phyloP scores from a whole-genome alignment of 2,329 filamentous ascomycete genomes.

The Aspergillus spinulosporus region DNA sequence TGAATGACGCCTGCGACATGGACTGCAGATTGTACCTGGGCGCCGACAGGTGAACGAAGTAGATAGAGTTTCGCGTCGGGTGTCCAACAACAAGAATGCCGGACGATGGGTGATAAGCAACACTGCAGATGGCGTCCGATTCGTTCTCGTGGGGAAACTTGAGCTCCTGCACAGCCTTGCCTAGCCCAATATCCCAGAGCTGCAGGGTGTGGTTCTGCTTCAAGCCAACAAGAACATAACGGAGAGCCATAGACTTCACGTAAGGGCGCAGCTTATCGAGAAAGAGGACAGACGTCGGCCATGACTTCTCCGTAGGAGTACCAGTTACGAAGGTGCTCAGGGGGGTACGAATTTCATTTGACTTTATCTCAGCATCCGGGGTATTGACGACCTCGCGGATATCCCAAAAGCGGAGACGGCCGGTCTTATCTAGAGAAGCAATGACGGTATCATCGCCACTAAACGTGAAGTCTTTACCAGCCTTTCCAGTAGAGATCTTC shows the following conservation, averaged over 20 bases:
- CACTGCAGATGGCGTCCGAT: conserved; percentile 95
- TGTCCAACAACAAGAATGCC: conserved; percentile 95
- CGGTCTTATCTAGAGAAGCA: conserved; percentile 94
- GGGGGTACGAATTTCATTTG: conserved; percentile 79
- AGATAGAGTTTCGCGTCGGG: conserved; percentile 94
- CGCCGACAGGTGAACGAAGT: conserved; percentile 92
- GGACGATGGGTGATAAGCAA: conserved; percentile 87
- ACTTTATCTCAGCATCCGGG: conserved; percentile 46
- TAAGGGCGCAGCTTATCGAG: conserved; percentile 95
- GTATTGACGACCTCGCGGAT: conserved; percentile 71
- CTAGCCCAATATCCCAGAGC: conserved; percentile 94
- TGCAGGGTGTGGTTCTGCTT: conserved; percentile 99
- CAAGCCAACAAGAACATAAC: conserved; percentile 96
- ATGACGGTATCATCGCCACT: conserved; percentile 95
- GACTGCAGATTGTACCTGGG: conserved; percentile 81
- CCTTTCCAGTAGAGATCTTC: conserved; percentile 95
- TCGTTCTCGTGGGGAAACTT: conserved; percentile 95
- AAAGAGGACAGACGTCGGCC: conserved; percentile 93
- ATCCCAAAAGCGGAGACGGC: conserved; percentile 97
- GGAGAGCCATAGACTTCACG: conserved; percentile 80
- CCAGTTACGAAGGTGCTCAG: conserved; percentile 84
- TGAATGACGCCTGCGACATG: conserved; percentile 84
- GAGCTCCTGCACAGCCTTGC: conserved; percentile 94
- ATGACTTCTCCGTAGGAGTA: conserved; percentile 86
- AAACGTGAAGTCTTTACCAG: conserved; percentile 96